Evolutionary conservation across 1,139 yeast genomes (phyloP), one percentile per base, ranked within the genome.

Genomic region (Yamadazyma epiphylla): DNA sequence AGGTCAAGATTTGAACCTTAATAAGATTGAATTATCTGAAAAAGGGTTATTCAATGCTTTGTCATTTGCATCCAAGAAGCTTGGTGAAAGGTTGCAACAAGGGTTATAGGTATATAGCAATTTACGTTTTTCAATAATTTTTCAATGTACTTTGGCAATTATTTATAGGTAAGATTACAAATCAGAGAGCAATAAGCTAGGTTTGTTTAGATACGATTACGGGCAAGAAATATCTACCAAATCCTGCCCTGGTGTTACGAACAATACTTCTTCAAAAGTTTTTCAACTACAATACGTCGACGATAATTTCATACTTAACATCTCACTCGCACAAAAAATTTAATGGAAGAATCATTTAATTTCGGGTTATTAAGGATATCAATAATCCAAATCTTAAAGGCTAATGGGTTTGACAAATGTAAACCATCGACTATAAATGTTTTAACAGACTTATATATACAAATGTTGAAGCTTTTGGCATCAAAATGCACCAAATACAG

Each of bases 31-130:
- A 48, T 64, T 89, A 32, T 75, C 81, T 39, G 97, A 91, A 58
- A 86, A 81, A 58, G 96, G 97, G 32, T 60, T 91, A 39, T 69
- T 84, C 59, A 85, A 80, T 55, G 95, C 95, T 14, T 86, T 87
- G 64, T 84, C 88, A 30, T 82, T 89, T 60, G 97, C 96, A 14
- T 80, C 80, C 46, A 87, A 86, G 50, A 85, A 82, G 58, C 64
- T 89, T 33, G 80, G 94, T 35, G 96, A 89, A 56, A 79, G 87
- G 54, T 71, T 88, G 48, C 94, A 86, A 60, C 94, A 84, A 70
- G 80, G 80, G 25, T 68, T 75, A 48, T 74, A 59, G 32, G n/a
- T n/a, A n/a, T n/a, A n/a, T n/a, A n/a, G n/a, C n/a, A n/a, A n/a
- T n/a, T n/a, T n/a, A n/a, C n/a, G n/a, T n/a, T n/a, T n/a, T n/a